Percentiles rank a stretch among this genome's conserved stretches.
These are phyloP conservation scores for thale cress (Arabidopsis thaliana) DNA, from an alignment of 345 rosid species.

Conservation along the genomic window DNA sequence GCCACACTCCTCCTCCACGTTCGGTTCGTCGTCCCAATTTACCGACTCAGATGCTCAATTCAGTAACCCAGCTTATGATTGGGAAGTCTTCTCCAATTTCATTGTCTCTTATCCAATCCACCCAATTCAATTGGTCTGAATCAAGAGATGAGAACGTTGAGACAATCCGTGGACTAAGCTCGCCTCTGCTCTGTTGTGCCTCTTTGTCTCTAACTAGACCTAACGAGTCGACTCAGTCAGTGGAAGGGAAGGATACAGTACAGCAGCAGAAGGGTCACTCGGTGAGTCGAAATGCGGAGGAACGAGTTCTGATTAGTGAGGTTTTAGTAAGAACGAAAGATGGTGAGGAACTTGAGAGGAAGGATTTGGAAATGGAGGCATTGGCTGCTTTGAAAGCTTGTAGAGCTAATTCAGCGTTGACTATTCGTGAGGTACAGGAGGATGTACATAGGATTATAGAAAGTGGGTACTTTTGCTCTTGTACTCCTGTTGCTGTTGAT, in stretches of 20 bases:
- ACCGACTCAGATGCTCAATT: conserved; percentile 43
- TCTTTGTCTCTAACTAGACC: conserved; percentile 53
- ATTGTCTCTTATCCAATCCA: conserved; percentile 49
- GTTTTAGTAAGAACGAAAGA: conserved; percentile 91
- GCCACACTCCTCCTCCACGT: background rate
- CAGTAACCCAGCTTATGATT: conserved; percentile 37
- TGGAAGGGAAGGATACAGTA: conserved; percentile 32
- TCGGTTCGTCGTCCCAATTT: conserved; percentile 23
- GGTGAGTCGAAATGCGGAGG: conserved; percentile 64
- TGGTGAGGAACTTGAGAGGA: conserved; percentile 92
- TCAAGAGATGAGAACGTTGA: background rate
- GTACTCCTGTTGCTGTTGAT: conserved; percentile 93
- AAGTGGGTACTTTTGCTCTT: conserved; percentile 85
- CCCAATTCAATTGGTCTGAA: conserved; percentile 27
- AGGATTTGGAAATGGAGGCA: conserved; percentile 88
- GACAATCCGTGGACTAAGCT: conserved; percentile 4
- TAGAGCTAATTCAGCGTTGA: conserved; percentile 86
- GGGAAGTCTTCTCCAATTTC: conserved; percentile 53
- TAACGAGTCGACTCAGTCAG: conserved; percentile 48
- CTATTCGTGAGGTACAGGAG: conserved; percentile 85
- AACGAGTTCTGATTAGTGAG: conserved; percentile 87
- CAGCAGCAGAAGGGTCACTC: conserved; percentile 61
- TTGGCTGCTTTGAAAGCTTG: conserved; percentile 80
- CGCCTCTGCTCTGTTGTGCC: conserved; percentile 60
- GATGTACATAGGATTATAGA: conserved; percentile 91